Evolutionary conservation across 768 basidiomycete genomes (phyloP).

Genomic region (Suillus spraguei): DNA sequence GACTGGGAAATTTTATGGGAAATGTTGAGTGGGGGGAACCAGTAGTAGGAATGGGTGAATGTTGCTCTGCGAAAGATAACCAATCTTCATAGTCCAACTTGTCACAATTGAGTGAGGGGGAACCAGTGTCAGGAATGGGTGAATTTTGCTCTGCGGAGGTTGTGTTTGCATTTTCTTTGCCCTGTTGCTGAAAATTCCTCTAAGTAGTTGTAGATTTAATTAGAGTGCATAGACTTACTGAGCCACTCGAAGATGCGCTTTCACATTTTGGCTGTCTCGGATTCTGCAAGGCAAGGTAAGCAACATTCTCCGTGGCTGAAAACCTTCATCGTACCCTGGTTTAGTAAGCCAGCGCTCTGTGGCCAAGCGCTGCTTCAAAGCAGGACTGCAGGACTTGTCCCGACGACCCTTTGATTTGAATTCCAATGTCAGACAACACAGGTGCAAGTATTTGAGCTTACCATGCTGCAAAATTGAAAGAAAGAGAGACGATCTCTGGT

Average conservation of each 20-base stretch:
- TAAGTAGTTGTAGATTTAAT: too few species aligned
- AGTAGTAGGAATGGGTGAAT: too few species aligned
- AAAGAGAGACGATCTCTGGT: not conserved
- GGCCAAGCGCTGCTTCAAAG: not conserved
- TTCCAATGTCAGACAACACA: not conserved
- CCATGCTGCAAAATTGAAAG: not conserved
- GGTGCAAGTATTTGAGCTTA: not conserved
- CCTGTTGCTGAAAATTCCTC: not conserved
- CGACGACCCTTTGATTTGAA: not conserved
- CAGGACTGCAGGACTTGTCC: not conserved
- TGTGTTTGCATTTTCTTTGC: not conserved
- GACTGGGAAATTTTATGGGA: too few species aligned
- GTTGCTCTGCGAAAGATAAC: too few species aligned
- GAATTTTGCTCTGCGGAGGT: not conserved
- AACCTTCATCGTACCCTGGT: not conserved
- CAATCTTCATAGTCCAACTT: too few species aligned
- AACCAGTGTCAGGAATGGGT: not conserved
- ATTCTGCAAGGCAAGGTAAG: not conserved
- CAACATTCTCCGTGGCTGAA: too few species aligned
- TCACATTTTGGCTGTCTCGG: not conserved
- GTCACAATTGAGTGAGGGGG: too few species aligned
- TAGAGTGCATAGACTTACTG: too few species aligned
- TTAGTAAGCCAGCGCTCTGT: not conserved
- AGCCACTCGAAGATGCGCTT: not conserved
- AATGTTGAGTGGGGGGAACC: too few species aligned